Evolutionary conservation across 257 asterid genomes (phyloP), one percentile per base, ranked within the genome.

Genomic region (Prunella vulgaris): DNA sequence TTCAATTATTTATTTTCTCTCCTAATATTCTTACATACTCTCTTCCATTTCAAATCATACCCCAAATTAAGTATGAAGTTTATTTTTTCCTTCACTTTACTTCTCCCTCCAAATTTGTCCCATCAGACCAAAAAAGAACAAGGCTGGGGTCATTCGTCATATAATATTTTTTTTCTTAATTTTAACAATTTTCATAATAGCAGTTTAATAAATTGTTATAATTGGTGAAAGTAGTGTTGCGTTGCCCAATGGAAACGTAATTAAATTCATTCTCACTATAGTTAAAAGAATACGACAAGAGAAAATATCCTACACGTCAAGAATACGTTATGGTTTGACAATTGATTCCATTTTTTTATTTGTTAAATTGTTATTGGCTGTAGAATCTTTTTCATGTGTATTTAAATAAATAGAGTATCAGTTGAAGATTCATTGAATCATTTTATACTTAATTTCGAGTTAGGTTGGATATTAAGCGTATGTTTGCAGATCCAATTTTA

Each of bases 391-490:
- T 10, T 30, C 32, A 24, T 44, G 44, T 24, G 5, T 66, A 46
- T 25, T 46, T 49, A 49, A 15, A 15, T 48, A 14, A 27, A 17
- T 40, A 40, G 8, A 58, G 57, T 22, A 68, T n/a, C 53, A 6
- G 27, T 21, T 52, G 60, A 8, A 69, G 79, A 75, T 68, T 68
- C 79, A 60, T 62, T 68, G 79, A 18, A 75, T 75, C 14, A 56
- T 38, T n/a, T 14, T 68, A 52, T 9, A 10, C 30, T 20, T 18
- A 51, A 51, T 54, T 33, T 66, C 58, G 68, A 21, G 74, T 66
- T 58, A 46, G 64, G 74, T 59, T 66, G 17, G 48, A 58, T 60
- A 42, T 70, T 74, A 44, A n/a, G n/a, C n/a, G n/a, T n/a, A n/a
- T n/a, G n/a, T n/a, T n/a, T n/a, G n/a, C n/a, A n/a, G n/a, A n/a